Conservation (phyloP, 2,329 filamentous ascomycete genomes). For the Fusarium illudens region DNA sequence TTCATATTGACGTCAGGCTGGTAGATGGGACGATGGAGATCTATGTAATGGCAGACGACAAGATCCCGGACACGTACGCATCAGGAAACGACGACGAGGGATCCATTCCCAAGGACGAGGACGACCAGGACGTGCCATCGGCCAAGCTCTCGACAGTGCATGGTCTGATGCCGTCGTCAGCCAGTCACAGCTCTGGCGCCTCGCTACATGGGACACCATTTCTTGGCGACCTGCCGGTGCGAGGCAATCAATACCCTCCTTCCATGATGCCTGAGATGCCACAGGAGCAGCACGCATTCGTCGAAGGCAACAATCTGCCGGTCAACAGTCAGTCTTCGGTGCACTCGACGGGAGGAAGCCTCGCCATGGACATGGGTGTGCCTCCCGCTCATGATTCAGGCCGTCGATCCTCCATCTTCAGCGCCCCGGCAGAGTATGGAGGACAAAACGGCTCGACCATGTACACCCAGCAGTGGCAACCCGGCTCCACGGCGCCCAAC, state of each 20-base stretch:
- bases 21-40: slow-evolving; percentile 59
- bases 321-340: slow-evolving; percentile 48
- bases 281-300: slow-evolving; percentile 52
- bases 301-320: slow-evolving; percentile 49
- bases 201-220: slow-evolving; percentile 48
- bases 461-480: slow-evolving; percentile 57
- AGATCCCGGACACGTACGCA: slow-evolving; percentile 56
- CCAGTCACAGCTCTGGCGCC: slow-evolving; percentile 49
- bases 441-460: slow-evolving; percentile 49
- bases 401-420: slow-evolving; percentile 56
- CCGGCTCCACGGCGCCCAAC: slow-evolving; percentile 52
- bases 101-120: slow-evolving; percentile 54
- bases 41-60: slow-evolving; percentile 62
- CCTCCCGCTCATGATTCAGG: slow-evolving; percentile 55
- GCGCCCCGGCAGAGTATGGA: slow-evolving; percentile 52
- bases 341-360: slow-evolving; percentile 44
- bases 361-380: slow-evolving; percentile 57
- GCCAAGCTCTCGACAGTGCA: slow-evolving; percentile 47
- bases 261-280: slow-evolving; percentile 55
- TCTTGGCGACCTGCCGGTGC: slow-evolving; percentile 56
- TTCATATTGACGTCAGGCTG: slow-evolving; percentile 17
- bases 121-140: slow-evolving; percentile 51
- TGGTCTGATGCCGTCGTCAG: slow-evolving; percentile 47
- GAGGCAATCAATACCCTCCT: slow-evolving; percentile 51
- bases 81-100: slow-evolving; percentile 57